Evolutionary conservation across 176 grass and related monocot genomes (phyloP).

Genomic region (sorghum (Sorghum bicolor)): Sorghum_bicolor_NCBIv3 NC_012876.2:52243001-52243500

Average conservation of each 20-base stretch:
- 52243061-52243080: neutral
- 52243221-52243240: neutral
- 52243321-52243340: neutral
- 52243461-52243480: neutral
- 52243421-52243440: neutral
- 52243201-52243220: neutral
- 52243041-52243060: neutral
- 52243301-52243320: neutral
- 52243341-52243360: neutral
- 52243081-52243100: neutral
- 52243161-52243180: neutral
- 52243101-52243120: neutral
- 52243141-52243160: neutral
- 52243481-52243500: neutral
- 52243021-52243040: neutral
- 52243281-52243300: neutral
- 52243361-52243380: neutral
- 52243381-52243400: neutral
- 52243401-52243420: neutral
- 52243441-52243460: neutral
- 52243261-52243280: neutral
- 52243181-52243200: neutral
- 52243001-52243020: conserved; percentile 5
- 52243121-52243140: neutral
- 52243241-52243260: neutral